A percentile compares a stretch with the other conserved stretches of the same genome.
These are phyloP conservation scores for Coemansia sp. DNA, from an alignment of 371 early-diverging fungal species.

Conservation along the genomic window DNA sequence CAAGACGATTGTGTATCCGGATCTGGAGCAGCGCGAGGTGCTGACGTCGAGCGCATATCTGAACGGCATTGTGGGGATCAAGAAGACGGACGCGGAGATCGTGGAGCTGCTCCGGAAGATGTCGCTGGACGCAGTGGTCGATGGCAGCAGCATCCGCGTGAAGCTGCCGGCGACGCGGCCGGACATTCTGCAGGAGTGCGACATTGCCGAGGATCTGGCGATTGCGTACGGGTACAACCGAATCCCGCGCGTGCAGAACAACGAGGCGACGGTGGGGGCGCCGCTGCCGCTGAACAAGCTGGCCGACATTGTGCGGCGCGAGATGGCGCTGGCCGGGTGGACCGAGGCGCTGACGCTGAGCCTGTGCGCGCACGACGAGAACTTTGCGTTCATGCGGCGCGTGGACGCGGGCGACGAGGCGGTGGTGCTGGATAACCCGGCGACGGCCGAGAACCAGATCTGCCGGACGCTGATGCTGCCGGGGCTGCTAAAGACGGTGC, in stretches of 20 bases:
- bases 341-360: constrained; percentile 96
- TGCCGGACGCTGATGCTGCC: constrained; percentile 95
- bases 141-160: constrained; percentile 67
- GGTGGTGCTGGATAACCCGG: constrained; percentile 93
- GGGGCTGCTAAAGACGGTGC: constrained; percentile 95
- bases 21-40: constrained; percentile 68
- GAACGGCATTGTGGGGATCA: constrained; percentile 79
- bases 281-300: constrained; percentile 95
- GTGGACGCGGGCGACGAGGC: constrained; percentile 76
- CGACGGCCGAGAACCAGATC: constrained; percentile 94
- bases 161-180: constrained; percentile 89
- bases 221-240: constrained; percentile 99
- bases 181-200: constrained; percentile 98
- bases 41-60: constrained; percentile 81
- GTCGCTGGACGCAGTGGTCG: constrained; percentile 69
- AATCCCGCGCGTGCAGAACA: constrained; percentile 78
- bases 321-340: constrained; percentile 92
- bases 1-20: constrained; percentile 66
- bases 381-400: constrained; percentile 84
- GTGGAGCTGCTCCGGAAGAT: constrained; percentile 77
- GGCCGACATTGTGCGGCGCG: constrained; percentile 84
- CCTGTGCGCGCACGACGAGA: constrained; percentile 97
- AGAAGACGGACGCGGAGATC: constrained; percentile 74
- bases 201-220: constrained; percentile 99
- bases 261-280: constrained; percentile 82